phyloP scores from a whole-genome alignment of 257 asterid genomes.

The Orobanche coerulescens region DNA sequence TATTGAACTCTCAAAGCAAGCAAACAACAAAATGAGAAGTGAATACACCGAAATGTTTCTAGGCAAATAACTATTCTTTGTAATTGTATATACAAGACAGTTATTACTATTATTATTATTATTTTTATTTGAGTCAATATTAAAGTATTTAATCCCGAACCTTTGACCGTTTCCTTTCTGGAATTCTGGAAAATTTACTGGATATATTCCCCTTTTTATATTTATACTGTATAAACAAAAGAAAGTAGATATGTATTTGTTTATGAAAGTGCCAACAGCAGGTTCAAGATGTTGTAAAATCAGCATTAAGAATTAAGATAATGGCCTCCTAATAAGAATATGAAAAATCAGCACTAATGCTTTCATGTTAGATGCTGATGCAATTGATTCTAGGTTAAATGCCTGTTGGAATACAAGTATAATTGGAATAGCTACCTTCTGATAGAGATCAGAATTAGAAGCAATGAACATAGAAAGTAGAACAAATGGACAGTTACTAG shows the following conservation, averaged over 20 bases:
- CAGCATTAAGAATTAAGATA: no score
- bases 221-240: neutral
- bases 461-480: no score
- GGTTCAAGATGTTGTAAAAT: neutral
- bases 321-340: neutral
- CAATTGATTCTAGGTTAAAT: no score
- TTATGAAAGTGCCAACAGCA: neutral
- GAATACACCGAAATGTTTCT: neutral
- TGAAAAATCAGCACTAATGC: no score
- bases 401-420: no score
- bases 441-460: no score
- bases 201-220: neutral
- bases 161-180: neutral
- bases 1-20: constrained; percentile 16
- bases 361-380: no score
- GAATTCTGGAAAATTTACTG: neutral
- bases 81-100: neutral
- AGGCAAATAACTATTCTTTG: neutral
- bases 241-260: neutral
- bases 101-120: neutral
- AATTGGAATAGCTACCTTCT: no score
- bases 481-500: no score
- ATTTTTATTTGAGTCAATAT: neutral
- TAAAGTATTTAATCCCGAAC: neutral
- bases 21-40: neutral